Percentiles rank a stretch among this genome's conserved stretches.
phyloP scores from a whole-genome alignment of 176 grass and related monocot genomes.

The Olyra latifolia region DNA sequence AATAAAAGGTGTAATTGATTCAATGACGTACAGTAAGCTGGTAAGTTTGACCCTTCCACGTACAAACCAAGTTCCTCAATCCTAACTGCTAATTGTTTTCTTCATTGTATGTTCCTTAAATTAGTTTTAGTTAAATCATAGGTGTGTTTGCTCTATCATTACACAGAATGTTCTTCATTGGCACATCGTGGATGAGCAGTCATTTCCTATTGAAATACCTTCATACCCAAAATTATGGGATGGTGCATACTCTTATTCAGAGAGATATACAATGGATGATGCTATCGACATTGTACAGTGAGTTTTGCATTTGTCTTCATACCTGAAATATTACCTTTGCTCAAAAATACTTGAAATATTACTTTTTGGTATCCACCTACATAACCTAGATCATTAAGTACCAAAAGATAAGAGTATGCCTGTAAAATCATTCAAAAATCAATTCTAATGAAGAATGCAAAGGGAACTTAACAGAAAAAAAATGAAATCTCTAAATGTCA shows the following conservation, averaged over 20 bases:
- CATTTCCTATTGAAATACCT: slow-evolving; percentile 94
- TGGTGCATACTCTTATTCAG: slow-evolving; percentile 92
- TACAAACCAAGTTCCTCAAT: neutral
- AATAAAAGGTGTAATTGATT: slow-evolving; percentile 95
- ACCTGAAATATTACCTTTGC: slow-evolving; percentile 20
- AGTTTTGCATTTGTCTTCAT: slow-evolving; percentile 27
- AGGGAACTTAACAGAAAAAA: neutral
- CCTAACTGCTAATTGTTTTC: neutral
- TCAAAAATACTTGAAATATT: slow-evolving; percentile 19
- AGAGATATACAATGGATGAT: slow-evolving; percentile 88
- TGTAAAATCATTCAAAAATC: neutral
- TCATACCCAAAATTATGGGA: slow-evolving; percentile 87
- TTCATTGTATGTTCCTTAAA: slow-evolving; percentile 1
- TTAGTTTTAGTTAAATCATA: slow-evolving; percentile 20
- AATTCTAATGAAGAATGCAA: neutral
- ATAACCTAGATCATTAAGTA: slow-evolving; percentile 4
- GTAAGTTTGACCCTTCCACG: slow-evolving; percentile 42
- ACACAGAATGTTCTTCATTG: slow-evolving; percentile 94
- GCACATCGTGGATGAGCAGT: slow-evolving; percentile 93
- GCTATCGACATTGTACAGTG: slow-evolving; percentile 89
- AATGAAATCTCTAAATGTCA: neutral
- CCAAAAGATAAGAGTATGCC: neutral
- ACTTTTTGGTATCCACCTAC: too few species aligned
- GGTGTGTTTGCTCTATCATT: slow-evolving; percentile 15
- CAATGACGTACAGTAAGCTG: slow-evolving; percentile 96